A percentile compares a stretch with the other conserved stretches of the same genome.
These are phyloP conservation scores for Sesbania bispinosa DNA, from an alignment of 306 rosid genomes.

Conservation along the genomic window DNA sequence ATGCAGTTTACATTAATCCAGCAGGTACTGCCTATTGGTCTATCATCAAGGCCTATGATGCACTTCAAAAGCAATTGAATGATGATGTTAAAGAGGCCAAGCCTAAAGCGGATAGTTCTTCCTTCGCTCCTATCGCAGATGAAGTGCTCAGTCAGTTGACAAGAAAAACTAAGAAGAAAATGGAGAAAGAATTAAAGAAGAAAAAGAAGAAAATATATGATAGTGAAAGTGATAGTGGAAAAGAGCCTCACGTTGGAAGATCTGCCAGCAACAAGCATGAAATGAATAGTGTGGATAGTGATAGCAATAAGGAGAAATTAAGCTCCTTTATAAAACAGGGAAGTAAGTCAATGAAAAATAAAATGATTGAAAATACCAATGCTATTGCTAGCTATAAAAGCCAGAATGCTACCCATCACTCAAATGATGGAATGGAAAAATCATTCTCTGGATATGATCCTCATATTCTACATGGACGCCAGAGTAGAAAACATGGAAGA, in stretches of 20 bases:
- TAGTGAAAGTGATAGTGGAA: constrained; percentile 52
- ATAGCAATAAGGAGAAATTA: constrained; percentile 75
- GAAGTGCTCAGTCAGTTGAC: constrained; percentile 87
- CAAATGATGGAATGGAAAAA: constrained; percentile 45
- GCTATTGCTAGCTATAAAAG: constrained; percentile 42
- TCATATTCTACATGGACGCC: constrained; percentile 58
- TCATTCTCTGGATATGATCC: constrained; percentile 49
- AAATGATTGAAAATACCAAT: constrained; percentile 54
- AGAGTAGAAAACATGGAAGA: constrained; percentile 70
- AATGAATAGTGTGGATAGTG: constrained; percentile 59
- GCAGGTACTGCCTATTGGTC: constrained; percentile 97
- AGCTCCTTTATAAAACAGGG: constrained; percentile 85
- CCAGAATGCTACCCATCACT: constrained; percentile 40
- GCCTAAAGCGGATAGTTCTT: constrained; percentile 52
- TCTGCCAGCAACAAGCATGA: constrained; percentile 44
- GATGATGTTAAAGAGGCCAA: constrained; percentile 54
- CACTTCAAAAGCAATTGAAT: constrained; percentile 79
- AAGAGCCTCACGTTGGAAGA: constrained; percentile 43
- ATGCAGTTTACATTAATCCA: constrained; percentile 91
- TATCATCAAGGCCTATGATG: constrained; percentile 94
- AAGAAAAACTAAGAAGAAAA: constrained; percentile 90
- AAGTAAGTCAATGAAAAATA: constrained; percentile 65
- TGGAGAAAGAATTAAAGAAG: constrained; percentile 78
- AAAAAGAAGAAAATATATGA: constrained; percentile 45
- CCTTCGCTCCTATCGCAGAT: constrained; percentile 67